These are phyloP conservation scores for Atkinsonella hypoxylon DNA, from an alignment of 2,329 filamentous ascomycete genomes.

Conservation along the genomic window DNA sequence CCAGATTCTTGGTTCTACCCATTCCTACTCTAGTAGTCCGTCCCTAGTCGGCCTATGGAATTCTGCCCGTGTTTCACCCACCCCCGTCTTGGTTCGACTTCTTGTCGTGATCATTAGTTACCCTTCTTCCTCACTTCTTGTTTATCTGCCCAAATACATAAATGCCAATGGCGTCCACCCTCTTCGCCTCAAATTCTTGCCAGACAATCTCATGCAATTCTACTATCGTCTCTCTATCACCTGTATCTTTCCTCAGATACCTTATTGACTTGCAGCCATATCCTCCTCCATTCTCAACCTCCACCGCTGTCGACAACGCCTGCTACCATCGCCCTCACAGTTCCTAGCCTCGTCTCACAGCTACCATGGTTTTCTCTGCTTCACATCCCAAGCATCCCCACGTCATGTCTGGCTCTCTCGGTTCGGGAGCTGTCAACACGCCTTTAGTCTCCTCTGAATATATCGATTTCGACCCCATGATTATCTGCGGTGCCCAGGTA, in stretches of 20 bases:
- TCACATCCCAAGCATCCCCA: neutral
- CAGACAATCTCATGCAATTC: no score
- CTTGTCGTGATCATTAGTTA: neutral
- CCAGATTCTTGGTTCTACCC: slow-evolving; percentile 11
- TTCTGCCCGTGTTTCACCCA: slow-evolving; percentile 2
- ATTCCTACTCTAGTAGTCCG: slow-evolving; percentile 9
- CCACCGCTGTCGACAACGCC: neutral
- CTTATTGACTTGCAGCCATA: neutral
- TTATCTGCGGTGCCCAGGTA: slow-evolving; percentile 9
- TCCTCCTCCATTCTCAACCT: neutral
- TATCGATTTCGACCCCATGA: slow-evolving; percentile 2
- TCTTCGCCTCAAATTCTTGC: neutral
- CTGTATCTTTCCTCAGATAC: neutral
- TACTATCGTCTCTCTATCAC: no score
- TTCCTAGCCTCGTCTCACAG: neutral
- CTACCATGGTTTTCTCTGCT: slow-evolving; percentile 1
- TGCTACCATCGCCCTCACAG: no score
- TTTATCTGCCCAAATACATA: slow-evolving; percentile 18
- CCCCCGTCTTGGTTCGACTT: slow-evolving; percentile 1
- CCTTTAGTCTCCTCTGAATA: slow-evolving; percentile 1
- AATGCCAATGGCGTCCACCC: slow-evolving; percentile 20
- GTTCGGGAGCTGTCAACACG: neutral
- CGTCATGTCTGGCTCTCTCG: neutral
- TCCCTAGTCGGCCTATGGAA: slow-evolving; percentile 6
- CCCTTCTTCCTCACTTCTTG: neutral